These are phyloP conservation scores for Lupinus albus DNA, from an alignment of 306 rosid genomes.

Conservation along the genomic window DNA sequence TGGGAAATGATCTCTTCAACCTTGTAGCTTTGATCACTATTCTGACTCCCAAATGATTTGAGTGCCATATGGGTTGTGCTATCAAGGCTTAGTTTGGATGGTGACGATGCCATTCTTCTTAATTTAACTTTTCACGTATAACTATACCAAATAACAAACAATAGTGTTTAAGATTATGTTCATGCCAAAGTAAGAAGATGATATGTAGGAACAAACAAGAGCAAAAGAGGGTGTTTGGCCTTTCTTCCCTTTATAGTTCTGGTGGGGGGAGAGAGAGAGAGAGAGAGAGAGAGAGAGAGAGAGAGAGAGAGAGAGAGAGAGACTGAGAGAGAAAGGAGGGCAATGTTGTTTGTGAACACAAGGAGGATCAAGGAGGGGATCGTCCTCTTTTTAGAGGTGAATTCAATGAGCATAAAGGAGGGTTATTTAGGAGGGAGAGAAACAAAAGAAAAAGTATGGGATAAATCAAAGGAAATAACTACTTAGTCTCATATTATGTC, in stretches of 20 bases:
- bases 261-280: constrained; percentile 51
- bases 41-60: constrained; percentile 73
- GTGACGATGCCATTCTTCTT: constrained; percentile 76
- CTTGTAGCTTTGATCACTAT: constrained; percentile 63
- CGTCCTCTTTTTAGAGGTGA: constrained; percentile 80
- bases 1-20: constrained; percentile 83
- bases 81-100: constrained; percentile 80
- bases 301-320: constrained; percentile 42
- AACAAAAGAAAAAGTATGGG: constrained; percentile 52
- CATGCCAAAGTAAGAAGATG: constrained; percentile 52
- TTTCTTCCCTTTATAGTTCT: constrained; percentile 49
- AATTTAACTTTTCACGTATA: constrained; percentile 12
- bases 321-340: constrained; percentile 45
- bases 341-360: constrained; percentile 70
- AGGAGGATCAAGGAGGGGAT: constrained; percentile 78
- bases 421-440: constrained; percentile 43
- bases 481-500: too few relatives aligned
- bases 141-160: too few relatives aligned
- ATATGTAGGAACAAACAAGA: constrained; percentile 69
- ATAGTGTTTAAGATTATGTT: constrained; percentile 41
- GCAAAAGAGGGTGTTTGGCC: constrained; percentile 82
- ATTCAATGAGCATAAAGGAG: constrained; percentile 85
- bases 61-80: constrained; percentile 80
- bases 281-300: neutral
- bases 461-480: constrained; percentile 63